Base-by-base conservation (phyloP, 805 yeast genomes). In the Yarrowia porcina region DNA sequence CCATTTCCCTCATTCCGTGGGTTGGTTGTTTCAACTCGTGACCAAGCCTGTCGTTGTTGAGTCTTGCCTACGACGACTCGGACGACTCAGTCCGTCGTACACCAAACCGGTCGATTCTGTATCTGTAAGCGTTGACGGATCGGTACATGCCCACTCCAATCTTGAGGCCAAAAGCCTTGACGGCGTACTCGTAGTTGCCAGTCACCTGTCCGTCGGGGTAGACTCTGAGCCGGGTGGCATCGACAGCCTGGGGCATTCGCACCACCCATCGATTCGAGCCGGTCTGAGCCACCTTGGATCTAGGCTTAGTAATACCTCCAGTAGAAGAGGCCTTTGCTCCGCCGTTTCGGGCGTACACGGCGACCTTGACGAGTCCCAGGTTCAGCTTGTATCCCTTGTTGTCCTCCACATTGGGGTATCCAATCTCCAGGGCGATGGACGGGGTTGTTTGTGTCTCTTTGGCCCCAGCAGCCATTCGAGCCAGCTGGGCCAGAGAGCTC, bases 61-160 rank as follows among this genome's bases (percentile, higher is more conserved):
- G n/a, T n/a, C n/a, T n/a, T n/a, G n/a, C n/a, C n/a, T n/a, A n/a
- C n/a, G n/a, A n/a, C 6, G 36, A 15, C 17, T 20, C 11, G 3
- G 25, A 12, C 15, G 45, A 41, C 17, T 38, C 42, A 11, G 45
- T 21, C 45, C 45, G 59, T 25, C 59, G 5, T 4, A 35, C 44
- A 2, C 59, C 59, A 17, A 8, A 35, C 13, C 59, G 42, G 13
- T 52, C 59, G 13, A 52, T 52, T 25, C 59, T 9, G 18, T 52
- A 52, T 12, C 59, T 20, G 6, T 20, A 17, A 1, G 44, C 59
- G 12, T 52, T 33, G 15, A 52, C 59, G 9, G 33, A 23, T 0
- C 59, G 42, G 25, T 52, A 35, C 35, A 52, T 17, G 11, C 59
- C 59, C 18, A 52, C 59, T 7, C 59, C 59, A 17, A 52, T 36